Base-by-base conservation (phyloP, 2,329 filamentous ascomycete genomes). In the Pyricularia pennisetigena region DNA sequence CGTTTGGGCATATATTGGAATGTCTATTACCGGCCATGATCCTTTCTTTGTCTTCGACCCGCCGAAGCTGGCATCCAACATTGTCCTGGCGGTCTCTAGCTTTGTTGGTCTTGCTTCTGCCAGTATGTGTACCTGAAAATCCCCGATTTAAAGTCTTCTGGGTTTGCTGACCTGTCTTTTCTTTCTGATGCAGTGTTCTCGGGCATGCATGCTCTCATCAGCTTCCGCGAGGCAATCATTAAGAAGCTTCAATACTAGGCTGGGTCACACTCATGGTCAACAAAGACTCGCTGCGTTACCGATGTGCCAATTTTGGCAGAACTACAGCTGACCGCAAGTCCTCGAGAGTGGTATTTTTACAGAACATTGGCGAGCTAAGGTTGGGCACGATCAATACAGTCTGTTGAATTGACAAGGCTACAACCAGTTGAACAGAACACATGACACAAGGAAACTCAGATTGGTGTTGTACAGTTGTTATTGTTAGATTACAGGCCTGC, bases 1-100 rank as follows among this genome's bases (percentile, higher is more conserved):
- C 49, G 79, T 75, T 54, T 86, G 82, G 82, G 83, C 81, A 41
- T 77, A 76, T 10, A 74, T 85, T 64, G 84, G 84, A 28, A 80
- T 80, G 70, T 73, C 78, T 29, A 67, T 81, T 67, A 85, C 83
- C 1, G 80, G 79, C 41, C 78, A 79, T 66, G 78, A 76, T 68
- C 76, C 83, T 10, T 83, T 84, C 70, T 85, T 83, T 75, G 85
- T 83, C 79, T 76, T 86, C 67, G 81, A 85, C 70, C 77, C 79
- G 67, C 73, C 76, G 6, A 73, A 79, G 68, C 79, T 82, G 70
- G 79, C 79, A 64, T 79, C 78, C 30, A 75, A 79, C 57, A 79
- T 84, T 24, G 75, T 79, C 57, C 78, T 78, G 6, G 82, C 82
- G 69, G 79, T 78, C 68, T 74, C 79, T 62, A 79, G 77, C 7